Evolutionary conservation across 495 filamentous ascomycete genomes (phyloP).

Genomic region (Neurospora tetrasperma): DNA sequence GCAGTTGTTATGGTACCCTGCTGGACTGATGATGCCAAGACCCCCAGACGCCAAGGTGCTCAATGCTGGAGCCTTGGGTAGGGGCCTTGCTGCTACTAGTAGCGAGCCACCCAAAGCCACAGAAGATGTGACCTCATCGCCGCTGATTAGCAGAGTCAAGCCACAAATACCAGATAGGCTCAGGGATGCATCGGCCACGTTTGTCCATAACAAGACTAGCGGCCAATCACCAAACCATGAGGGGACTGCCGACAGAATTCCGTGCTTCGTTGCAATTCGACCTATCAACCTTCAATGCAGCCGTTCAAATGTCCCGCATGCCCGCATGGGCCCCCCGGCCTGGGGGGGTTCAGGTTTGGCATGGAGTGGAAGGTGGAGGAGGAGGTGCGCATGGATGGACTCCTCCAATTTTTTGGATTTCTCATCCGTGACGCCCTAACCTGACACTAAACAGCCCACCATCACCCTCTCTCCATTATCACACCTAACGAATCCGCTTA

Average conservation of each 20-base stretch:
- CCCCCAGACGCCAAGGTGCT: background rate
- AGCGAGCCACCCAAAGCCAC: background rate
- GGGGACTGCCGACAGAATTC: background rate
- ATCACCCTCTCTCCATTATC: background rate
- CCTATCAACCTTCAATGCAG: background rate
- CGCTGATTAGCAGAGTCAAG: background rate
- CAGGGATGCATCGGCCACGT: background rate
- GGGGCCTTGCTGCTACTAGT: background rate
- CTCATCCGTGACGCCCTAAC: background rate
- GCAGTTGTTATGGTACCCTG: background rate
- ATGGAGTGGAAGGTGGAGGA: background rate
- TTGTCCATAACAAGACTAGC: background rate
- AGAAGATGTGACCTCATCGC: background rate
- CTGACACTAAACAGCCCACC: background rate
- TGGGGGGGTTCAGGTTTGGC: background rate
- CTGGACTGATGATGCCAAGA: background rate
- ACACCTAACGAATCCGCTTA: background rate
- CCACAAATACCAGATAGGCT: background rate
- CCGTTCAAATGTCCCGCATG: background rate
- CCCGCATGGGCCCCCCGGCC: background rate
- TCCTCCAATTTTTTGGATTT: constrained; percentile 2
- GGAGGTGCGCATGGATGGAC: background rate
- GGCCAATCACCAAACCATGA: background rate
- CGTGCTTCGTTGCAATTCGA: background rate
- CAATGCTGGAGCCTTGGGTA: background rate